These are phyloP conservation scores for Ophiosphaerella narmari DNA, from an alignment of 2,329 filamentous ascomycete genomes.

Conservation along the genomic window DNA sequence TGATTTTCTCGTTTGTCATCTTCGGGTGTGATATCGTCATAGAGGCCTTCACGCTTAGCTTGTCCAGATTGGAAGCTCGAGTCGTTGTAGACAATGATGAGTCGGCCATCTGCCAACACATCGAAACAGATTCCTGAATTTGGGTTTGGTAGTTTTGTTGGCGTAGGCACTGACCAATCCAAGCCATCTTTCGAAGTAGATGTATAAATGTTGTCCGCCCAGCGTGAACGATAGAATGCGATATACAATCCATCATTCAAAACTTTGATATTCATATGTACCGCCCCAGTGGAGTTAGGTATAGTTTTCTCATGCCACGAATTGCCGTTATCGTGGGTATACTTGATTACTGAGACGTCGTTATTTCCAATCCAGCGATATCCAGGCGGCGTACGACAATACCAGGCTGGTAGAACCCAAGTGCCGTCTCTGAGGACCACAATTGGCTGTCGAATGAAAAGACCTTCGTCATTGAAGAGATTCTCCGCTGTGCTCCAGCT, in stretches of 20 bases:
- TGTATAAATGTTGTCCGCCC: conserved; percentile 52
- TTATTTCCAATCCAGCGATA: conserved; percentile 53
- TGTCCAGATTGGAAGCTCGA: conserved; percentile 42
- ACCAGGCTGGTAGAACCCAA: conserved; percentile 52
- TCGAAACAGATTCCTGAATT: conserved; percentile 52
- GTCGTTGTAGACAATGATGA: conserved; percentile 51
- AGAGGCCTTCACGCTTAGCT: conserved; percentile 47
- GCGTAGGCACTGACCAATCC: conserved; percentile 44
- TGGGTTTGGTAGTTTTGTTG: conserved; percentile 50
- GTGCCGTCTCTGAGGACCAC: conserved; percentile 44
- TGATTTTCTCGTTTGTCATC: conserved; percentile 50
- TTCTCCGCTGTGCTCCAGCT: conserved; percentile 45
- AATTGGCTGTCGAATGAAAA: conserved; percentile 51
- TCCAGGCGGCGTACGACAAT: conserved; percentile 49
- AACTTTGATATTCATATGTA: conserved; percentile 52
- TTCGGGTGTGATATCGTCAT: conserved; percentile 52
- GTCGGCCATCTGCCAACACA: conserved; percentile 42
- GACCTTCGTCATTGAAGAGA: conserved; percentile 45
- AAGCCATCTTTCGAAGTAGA: conserved; percentile 49
- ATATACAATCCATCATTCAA: conserved; percentile 38
- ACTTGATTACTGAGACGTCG: conserved; percentile 49
- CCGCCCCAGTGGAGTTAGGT: conserved; percentile 45
- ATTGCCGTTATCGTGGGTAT: conserved; percentile 45
- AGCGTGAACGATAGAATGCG: conserved; percentile 51
- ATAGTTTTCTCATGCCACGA: conserved; percentile 50